phyloP scores from a whole-genome alignment of 768 basidiomycete genomes.

The Strobilomyces dryophilus region DNA sequence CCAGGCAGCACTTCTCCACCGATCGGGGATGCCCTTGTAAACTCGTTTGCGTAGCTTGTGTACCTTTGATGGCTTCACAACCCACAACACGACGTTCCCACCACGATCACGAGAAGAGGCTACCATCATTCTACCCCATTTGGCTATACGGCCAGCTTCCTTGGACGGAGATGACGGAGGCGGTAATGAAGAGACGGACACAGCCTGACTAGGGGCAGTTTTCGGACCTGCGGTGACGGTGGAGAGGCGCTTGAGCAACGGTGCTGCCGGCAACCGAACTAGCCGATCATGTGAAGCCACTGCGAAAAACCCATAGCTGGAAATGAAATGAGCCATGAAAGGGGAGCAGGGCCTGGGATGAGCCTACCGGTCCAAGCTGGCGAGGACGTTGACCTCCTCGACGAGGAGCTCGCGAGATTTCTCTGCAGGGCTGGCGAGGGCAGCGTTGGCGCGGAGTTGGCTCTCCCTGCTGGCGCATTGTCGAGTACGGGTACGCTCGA shows the following conservation, averaged over 20 bases:
- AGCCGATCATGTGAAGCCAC: conserved; percentile 81
- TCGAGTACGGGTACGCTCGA: conserved; percentile 87
- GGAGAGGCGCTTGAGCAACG: conserved; percentile 57
- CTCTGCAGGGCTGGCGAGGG: conserved; percentile 53
- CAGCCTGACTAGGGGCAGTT: conserved; percentile 42
- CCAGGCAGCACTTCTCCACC: conserved; percentile 94
- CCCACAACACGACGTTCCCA: conserved; percentile 74
- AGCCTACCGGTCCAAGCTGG: conserved; percentile 82
- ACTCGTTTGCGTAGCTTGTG: conserved; percentile 68
- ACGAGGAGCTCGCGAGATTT: conserved; percentile 63
- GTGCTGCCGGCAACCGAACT: conserved; percentile 60
- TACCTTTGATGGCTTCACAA: conserved; percentile 58
- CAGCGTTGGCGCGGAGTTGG: conserved; percentile 54
- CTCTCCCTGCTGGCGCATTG: conserved; percentile 51
- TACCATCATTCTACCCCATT: conserved; percentile 91
- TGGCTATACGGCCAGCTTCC: conserved; percentile 74
- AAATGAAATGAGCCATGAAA: conserved; percentile 11
- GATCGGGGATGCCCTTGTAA: conserved; percentile 96
- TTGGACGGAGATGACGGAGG: conserved; percentile 45
- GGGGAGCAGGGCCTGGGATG: background rate
- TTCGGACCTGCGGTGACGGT: conserved; percentile 43
- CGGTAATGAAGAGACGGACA: conserved; percentile 46
- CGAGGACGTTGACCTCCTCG: conserved; percentile 70
- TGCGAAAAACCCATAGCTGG: conserved; percentile 90
- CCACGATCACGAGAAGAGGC: conserved; percentile 68